Evolutionary conservation across 352 stramenopile genomes (phyloP).

Genomic region (Pythium chondricola): DNA sequence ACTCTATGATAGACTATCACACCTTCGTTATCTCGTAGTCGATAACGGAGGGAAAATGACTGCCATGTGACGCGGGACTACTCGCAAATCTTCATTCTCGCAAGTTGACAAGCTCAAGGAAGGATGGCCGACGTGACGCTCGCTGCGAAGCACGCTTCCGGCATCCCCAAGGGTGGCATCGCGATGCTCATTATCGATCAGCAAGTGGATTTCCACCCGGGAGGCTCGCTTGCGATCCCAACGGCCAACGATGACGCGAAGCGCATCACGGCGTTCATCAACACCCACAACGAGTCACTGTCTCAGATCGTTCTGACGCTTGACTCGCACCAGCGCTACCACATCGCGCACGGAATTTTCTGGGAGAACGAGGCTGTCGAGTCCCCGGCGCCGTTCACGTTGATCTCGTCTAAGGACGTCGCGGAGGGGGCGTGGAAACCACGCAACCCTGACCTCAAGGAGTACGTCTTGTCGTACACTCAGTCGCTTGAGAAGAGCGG

Average conservation of each 20-base stretch:
- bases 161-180: conserved; percentile 34
- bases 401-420: conserved; percentile 87
- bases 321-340: conserved; percentile 93
- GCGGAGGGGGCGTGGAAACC: conserved; percentile 46
- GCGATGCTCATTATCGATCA: conserved; percentile 86
- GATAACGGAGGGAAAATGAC: no score
- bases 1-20: no score
- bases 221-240: conserved; percentile 92
- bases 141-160: conserved; percentile 33
- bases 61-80: no score
- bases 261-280: conserved; percentile 89
- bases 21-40: no score
- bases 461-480: conserved; percentile 91
- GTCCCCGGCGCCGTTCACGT: conserved; percentile 88
- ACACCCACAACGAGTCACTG: conserved; percentile 43
- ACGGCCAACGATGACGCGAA: conserved; percentile 84
- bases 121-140: conserved; percentile 8
- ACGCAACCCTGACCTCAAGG: conserved; percentile 50
- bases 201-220: conserved; percentile 95
- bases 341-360: conserved; percentile 94
- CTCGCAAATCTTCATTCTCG: no score
- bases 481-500: conserved; percentile 80
- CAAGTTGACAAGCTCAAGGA: no score
- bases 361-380: conserved; percentile 75
- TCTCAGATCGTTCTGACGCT: conserved; percentile 91